A percentile compares a stretch with the other conserved stretches of the same genome.
These are phyloP conservation scores for Crucihimalaya himalaica DNA, from an alignment of 345 rosid genomes.

Conservation along the genomic window DNA sequence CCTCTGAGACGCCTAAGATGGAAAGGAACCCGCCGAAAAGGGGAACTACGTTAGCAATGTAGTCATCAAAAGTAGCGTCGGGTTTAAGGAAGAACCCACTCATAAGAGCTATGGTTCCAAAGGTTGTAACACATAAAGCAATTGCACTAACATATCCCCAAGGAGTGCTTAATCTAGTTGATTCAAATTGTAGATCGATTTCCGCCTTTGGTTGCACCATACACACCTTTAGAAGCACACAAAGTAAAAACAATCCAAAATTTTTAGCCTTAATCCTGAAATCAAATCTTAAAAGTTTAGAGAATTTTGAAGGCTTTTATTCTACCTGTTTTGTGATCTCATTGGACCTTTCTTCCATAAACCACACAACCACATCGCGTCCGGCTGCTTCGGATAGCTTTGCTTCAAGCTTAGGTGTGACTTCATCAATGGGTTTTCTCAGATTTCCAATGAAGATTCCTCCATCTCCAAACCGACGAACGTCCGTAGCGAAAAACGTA, in stretches of 20 bases:
- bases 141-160: slow-evolving; percentile 80
- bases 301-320: background rate
- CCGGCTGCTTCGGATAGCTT: slow-evolving; percentile 87
- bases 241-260: slow-evolving; percentile 6
- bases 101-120: slow-evolving; percentile 86
- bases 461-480: slow-evolving; percentile 94
- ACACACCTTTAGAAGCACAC: slow-evolving; percentile 62
- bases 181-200: slow-evolving; percentile 84
- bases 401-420: slow-evolving; percentile 74
- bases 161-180: slow-evolving; percentile 80
- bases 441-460: slow-evolving; percentile 90
- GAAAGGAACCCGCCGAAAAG: slow-evolving; percentile 83
- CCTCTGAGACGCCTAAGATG: slow-evolving; percentile 92
- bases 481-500: slow-evolving; percentile 88
- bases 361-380: slow-evolving; percentile 83
- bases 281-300: background rate
- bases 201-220: slow-evolving; percentile 91
- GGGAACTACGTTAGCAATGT: slow-evolving; percentile 70
- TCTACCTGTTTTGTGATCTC: slow-evolving; percentile 87
- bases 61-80: slow-evolving; percentile 82
- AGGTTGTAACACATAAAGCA: slow-evolving; percentile 67
- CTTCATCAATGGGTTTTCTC: slow-evolving; percentile 77
- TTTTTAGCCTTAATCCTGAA: background rate
- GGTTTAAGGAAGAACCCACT: slow-evolving; percentile 95
- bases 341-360: slow-evolving; percentile 88